A percentile compares a stretch with the other conserved stretches of the same genome.
phyloP scores from a whole-genome alignment of 129 eudicot species.

The Pulicaria dysenterica region DNA sequence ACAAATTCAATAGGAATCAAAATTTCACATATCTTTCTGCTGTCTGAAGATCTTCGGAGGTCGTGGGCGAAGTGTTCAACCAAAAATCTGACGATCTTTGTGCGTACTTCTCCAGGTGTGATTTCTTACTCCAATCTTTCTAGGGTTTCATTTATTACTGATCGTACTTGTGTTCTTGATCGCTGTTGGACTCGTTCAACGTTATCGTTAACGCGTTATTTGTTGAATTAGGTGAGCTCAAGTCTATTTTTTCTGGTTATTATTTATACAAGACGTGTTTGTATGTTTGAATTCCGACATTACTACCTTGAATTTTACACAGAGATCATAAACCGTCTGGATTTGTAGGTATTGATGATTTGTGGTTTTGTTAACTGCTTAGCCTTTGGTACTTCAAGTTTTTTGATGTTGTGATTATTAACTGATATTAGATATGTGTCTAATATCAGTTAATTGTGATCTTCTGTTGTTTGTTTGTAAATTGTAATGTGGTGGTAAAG shows the following conservation, averaged over 20 bases:
- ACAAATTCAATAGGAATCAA: constrained; percentile 16
- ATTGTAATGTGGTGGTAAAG: constrained; percentile 24
- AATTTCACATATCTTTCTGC: background rate
- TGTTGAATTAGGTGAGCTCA: constrained; percentile 4
- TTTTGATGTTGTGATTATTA: background rate
- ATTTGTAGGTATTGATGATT: background rate
- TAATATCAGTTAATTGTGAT: background rate
- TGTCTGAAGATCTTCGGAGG: background rate
- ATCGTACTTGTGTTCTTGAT: constrained; percentile 19
- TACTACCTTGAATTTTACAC: constrained; percentile 2
- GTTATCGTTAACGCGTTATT: constrained; percentile 14
- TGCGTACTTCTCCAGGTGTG: constrained; percentile 28
- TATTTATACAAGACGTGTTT: background rate
- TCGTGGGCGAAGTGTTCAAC: constrained; percentile 25
- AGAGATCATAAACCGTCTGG: constrained; percentile 31
- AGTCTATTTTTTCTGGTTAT: constrained; percentile 8
- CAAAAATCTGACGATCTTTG: constrained; percentile 17
- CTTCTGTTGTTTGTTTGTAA: constrained; percentile 7
- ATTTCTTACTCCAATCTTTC: constrained; percentile 3
- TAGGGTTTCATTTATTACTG: constrained; percentile 31
- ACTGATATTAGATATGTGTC: too few species aligned
- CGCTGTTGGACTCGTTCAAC: constrained; percentile 32
- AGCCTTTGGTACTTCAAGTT: background rate
- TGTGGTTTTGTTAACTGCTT: constrained; percentile 1
- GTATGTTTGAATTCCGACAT: constrained; percentile 6